Conservation (phyloP, 768 basidiomycete species). For the Flagelloscypha sp. region DNA sequence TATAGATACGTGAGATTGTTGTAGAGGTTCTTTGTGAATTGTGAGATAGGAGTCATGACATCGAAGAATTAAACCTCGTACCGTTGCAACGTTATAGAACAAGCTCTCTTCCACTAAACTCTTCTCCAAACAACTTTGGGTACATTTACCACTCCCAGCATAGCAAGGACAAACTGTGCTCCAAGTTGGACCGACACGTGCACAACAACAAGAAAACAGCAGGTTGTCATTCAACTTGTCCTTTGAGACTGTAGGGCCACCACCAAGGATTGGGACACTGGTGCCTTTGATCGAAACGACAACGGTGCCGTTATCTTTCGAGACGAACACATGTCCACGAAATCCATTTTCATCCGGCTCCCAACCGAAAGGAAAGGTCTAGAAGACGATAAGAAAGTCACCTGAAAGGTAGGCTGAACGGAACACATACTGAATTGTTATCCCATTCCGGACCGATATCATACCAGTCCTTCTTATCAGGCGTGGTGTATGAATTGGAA, state of each 20-base stretch:
- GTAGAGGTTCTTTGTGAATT: conserved; percentile 64
- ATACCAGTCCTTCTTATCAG: conserved; percentile 60
- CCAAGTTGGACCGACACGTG: conserved; percentile 92
- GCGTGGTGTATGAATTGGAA: conserved; percentile 66
- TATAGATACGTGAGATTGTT: conserved; percentile 90
- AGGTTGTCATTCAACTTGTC: conserved; percentile 95
- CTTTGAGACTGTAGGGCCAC: conserved; percentile 77
- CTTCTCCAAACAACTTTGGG: conserved; percentile 71
- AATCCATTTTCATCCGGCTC: conserved; percentile 83
- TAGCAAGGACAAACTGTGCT: conserved; percentile 87
- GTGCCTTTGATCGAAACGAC: conserved; percentile 93
- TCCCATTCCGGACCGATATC: conserved; percentile 53
- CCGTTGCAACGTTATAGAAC: conserved; percentile 82
- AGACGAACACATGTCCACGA: conserved; percentile 87
- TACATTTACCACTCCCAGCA: conserved; percentile 66
- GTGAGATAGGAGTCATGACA: conserved; percentile 38
- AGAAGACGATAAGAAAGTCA: background rate
- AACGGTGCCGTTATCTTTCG: conserved; percentile 75
- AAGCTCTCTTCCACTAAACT: conserved; percentile 74
- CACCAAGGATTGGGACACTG: conserved; percentile 64
- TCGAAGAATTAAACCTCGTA: conserved; percentile 77
- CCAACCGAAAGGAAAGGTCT: conserved; percentile 84
- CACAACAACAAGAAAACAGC: conserved; percentile 96
- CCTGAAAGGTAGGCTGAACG: background rate
- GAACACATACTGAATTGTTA: conserved; percentile 42